These are phyloP conservation scores for Cichorium intybus DNA, from an alignment of 140 eudicot genomes.

Conservation along the genomic window DNA sequence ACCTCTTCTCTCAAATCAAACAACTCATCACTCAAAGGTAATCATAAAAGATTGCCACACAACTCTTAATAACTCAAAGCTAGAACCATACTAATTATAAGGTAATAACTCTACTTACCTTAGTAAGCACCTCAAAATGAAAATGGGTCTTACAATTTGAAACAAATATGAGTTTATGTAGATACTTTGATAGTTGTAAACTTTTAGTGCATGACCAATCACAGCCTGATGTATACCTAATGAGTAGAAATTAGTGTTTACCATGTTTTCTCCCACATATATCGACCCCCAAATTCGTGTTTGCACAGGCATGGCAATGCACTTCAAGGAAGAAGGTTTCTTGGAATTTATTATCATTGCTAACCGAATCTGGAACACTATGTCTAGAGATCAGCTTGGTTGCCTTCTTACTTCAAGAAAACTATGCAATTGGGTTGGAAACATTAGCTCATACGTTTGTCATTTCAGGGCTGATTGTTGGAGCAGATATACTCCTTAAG, in stretches of 20 bases:
- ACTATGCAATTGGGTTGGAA: slow-evolving; percentile 72
- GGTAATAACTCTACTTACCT: too few relatives aligned
- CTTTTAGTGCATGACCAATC: not conserved
- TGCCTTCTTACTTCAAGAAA: slow-evolving; percentile 76
- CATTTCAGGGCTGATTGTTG: slow-evolving; percentile 67
- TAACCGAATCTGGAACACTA: slow-evolving; percentile 65
- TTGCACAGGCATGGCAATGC: slow-evolving; percentile 77
- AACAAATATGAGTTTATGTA: not conserved
- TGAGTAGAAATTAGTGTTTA: too few relatives aligned
- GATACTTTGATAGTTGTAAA: not conserved
- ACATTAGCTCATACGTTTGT: slow-evolving; percentile 64
- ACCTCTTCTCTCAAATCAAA: too few relatives aligned
- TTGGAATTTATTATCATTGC: slow-evolving; percentile 70
- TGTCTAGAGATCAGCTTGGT: slow-evolving; percentile 69
- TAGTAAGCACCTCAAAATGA: too few relatives aligned
- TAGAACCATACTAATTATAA: too few relatives aligned
- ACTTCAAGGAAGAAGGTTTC: slow-evolving; percentile 47
- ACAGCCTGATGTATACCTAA: too few relatives aligned
- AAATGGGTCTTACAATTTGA: too few relatives aligned
- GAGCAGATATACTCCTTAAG: slow-evolving; percentile 64
- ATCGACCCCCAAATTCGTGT: slow-evolving; percentile 9
- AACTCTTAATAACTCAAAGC: too few relatives aligned
- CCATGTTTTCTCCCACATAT: too few relatives aligned
- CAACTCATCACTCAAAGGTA: too few relatives aligned
- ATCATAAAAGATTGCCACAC: too few relatives aligned